Base-by-base conservation (phyloP, 176 grass and related monocot species). In the Aegilops longissima region DNA sequence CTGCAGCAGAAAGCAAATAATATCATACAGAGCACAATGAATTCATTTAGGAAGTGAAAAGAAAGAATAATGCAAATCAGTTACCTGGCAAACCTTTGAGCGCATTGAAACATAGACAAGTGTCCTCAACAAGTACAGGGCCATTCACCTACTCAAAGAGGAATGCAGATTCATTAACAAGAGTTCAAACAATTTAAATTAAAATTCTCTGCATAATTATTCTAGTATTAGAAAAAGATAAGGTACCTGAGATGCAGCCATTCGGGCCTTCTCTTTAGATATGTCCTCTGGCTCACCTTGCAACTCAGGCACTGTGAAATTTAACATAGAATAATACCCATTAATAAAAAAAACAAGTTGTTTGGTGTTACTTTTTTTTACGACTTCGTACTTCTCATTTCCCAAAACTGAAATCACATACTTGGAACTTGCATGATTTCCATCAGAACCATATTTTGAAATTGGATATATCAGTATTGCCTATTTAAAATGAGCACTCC, bases 261-360 rank as follows among this genome's bases (percentile, higher is more conserved):
- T 84, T 42, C 97, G 73, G 3, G 97, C 94, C 79, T 99, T 99
- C 87, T 96, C 97, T 89, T 94, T 98, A 30, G 97, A 98, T 90
- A 98, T 98, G 49, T 96, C 89, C 80, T 96, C 97, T 34, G 94
- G 97, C 44, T 98, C 94, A 65, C 97, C 97, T 92, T 99, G 97
- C 62, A 99, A 83, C 83, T 99, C 94, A 20, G 97, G 94, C 80
- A 96, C 97, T 99, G 90, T 54, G 77, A 84, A 75, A 80, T 45
- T 79, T 59, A 78, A 79, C 62, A 84, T 8, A 81, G 8, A 54
- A 72, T 5, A 62, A 24, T 5, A 52, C n/a, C 12, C 34, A 39
- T 79, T 10, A 39, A 39, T 64, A 8, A 69, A 24, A 82, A 40
- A 82, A 36, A 51, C 35, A 20, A 14, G 14, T 68, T 78, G 16